Evolutionary conservation across 2,329 filamentous ascomycete species (phyloP), one percentile per base, ranked within the genome.

Genomic region (Macrophomina tecta): DNA sequence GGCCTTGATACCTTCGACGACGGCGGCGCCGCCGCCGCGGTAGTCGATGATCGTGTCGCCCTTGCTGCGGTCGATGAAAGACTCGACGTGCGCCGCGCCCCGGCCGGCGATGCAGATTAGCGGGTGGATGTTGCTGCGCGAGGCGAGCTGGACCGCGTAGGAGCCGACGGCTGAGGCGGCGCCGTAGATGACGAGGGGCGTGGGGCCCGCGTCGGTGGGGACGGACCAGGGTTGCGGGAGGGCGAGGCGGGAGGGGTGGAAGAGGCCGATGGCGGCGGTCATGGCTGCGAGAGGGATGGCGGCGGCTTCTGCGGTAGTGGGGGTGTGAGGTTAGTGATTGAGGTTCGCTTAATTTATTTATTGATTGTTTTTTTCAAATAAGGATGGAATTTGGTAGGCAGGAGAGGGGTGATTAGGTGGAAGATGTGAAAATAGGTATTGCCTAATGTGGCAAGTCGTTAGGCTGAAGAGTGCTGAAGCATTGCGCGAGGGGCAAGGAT

Each of bases 21-120:
- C 58, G 6, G 69, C 72, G 14, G 73, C 75, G 56, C 73, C 66
- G 60, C 74, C 75, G 12, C 70, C 60, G 30, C 88, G 85, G 75
- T 90, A 89, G 77, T 90, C 87, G 67, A 90, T 73, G 28, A 90
- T 77, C 0, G 79, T 76, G 71, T 90, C 87, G 46, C 87, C 87
- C 71, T 85, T 85, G 62, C 23, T 6, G 23, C 63, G 63, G 63
- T 65, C 83, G 65, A 89, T 82, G 38, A 88, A 76, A 0, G 71
- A 74, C 73, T 85, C 79, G 3, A 89, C 86, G 69, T 84, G 84
- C 2, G 81, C 71, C 8, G 75, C 75, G 5, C 84, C 84, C 2
- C 80, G 78, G 6, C 88, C 88, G 0, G 87, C 87, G 7, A 90
- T 80, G 68, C 82, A 83, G 69, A 90, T 87, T 51, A 90, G 76